Base-by-base conservation (phyloP, 2,329 filamentous ascomycete species). In the Mycosphaerella sp. region DNA sequence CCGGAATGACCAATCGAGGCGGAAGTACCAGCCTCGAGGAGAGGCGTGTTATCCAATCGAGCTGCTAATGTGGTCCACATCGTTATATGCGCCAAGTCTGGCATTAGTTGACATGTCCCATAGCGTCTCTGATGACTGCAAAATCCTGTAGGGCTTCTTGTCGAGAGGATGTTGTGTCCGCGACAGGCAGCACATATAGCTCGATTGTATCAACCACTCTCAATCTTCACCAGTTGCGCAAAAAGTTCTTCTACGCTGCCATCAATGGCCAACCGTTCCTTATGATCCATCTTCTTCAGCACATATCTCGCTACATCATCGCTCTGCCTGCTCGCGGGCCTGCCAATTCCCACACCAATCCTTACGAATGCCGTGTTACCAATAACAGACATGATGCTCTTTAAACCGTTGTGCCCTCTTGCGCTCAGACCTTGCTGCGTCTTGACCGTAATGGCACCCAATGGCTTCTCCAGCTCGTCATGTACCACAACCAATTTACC, bases 281-380 rank as follows among this genome's bases (percentile, higher is more conserved):
- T 63, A 6, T 63, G 59, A 8, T 76, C 78, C 76, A 93, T 83
- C 64, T 82, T 81, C 54, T 77, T 77, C 62, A 97, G 73, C 42
- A 97, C 91, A 73, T 92, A 95, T 23, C 81, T 75, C 42, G 84
- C 81, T 8, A 97, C 90, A 2, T 80, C 81, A 39, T 75, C 73
- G 21, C 77, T 74, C 47, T 89, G 84, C 59, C 90, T 78, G 58
- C 79, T 84, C 44, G 74, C 75, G 0, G 92, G 92, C 44, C 93
- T 76, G n/a, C 89, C 91, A 72, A 97, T 95, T 0, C 93, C 93
- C 10, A 97, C 74, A 0, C 87, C 85, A 48, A 97, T 81, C 38
- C 64, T 57, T 29, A 61, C 64, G 48, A 62, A 97, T 77, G 86
- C 91, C 89, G 69, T 95, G 89, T 70, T 95, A 87, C 46, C 87